Percentiles rank a stretch among this genome's conserved stretches.
Evolutionary conservation across 2,329 filamentous ascomycete genomes (phyloP).

Genomic region (Ophiostoma sp.): DNA sequence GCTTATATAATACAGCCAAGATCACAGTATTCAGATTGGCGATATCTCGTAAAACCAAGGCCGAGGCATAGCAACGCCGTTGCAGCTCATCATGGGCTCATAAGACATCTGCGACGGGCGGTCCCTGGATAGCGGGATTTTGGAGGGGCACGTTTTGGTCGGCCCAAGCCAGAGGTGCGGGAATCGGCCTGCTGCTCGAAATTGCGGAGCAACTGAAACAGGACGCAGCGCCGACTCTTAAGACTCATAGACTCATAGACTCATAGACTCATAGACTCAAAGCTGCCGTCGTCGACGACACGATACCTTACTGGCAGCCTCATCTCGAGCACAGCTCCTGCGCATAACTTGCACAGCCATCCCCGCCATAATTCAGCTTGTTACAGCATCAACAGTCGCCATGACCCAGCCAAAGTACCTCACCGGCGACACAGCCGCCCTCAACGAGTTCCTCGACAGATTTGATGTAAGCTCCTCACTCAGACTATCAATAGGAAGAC

Average conservation of each 20-base stretch:
- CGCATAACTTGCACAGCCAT: neutral
- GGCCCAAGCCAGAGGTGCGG: constrained; percentile 3
- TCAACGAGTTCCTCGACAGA: constrained; percentile 76
- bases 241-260: neutral
- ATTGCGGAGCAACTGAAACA: constrained; percentile 5
- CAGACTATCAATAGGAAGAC: neutral
- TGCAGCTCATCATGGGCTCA: no score
- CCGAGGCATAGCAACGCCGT: no score
- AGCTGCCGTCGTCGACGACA: neutral
- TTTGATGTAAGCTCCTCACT: constrained; percentile 68
- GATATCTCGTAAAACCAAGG: no score
- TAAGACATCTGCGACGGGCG: neutral
- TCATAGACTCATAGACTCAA: neutral
- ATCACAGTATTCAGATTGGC: no score
- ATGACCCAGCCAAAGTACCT: constrained; percentile 52
- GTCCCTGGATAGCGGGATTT: neutral
- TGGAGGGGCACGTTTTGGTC: neutral
- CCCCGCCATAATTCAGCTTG: neutral
- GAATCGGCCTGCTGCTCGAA: neutral
- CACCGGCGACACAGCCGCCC: constrained; percentile 69
- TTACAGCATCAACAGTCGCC: neutral
- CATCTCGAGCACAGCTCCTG: neutral
- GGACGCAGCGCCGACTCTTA: neutral
- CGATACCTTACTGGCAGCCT: neutral
- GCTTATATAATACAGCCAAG: no score